phyloP scores from a whole-genome alignment of 2,329 filamentous ascomycete genomes.

The Fusarium coffeatum region DNA sequence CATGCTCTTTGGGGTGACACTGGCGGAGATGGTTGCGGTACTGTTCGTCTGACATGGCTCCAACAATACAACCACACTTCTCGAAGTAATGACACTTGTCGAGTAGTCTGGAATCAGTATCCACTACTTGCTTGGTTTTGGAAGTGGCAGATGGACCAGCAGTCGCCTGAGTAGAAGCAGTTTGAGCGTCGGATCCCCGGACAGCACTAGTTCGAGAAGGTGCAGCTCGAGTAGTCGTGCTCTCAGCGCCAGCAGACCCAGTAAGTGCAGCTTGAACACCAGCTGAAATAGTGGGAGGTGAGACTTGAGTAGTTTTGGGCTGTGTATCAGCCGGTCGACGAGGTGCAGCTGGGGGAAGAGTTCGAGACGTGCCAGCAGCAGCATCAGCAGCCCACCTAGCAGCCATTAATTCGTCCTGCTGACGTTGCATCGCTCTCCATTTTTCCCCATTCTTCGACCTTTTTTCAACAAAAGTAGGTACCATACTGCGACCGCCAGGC shows the following conservation, averaged over 20 bases:
- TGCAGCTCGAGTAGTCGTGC: fast-evolving
- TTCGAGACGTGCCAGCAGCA: background rate
- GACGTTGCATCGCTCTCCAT: background rate
- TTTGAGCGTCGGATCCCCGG: background rate
- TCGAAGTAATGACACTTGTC: conserved; percentile 29
- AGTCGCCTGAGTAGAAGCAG: background rate
- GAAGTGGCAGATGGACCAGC: background rate
- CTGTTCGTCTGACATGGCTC: conserved; percentile 20
- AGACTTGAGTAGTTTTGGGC: background rate
- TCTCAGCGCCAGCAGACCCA: background rate
- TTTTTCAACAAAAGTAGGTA: background rate
- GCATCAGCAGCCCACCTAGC: background rate
- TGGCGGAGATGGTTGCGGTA: conserved; percentile 10
- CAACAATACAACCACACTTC: conserved; percentile 18
- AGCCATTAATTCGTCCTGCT: background rate
- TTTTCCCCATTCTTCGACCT: background rate
- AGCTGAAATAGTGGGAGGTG: background rate
- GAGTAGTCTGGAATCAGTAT: no score
- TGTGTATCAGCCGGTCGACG: background rate
- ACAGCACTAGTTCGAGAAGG: background rate
- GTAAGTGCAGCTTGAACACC: background rate
- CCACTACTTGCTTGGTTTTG: background rate
- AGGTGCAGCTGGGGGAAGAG: background rate
- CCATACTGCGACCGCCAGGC: background rate
- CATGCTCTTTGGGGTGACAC: conserved; percentile 10